Base-by-base conservation (phyloP, 2,329 filamentous ascomycete species). In the Colletotrichum lentis region DNA sequence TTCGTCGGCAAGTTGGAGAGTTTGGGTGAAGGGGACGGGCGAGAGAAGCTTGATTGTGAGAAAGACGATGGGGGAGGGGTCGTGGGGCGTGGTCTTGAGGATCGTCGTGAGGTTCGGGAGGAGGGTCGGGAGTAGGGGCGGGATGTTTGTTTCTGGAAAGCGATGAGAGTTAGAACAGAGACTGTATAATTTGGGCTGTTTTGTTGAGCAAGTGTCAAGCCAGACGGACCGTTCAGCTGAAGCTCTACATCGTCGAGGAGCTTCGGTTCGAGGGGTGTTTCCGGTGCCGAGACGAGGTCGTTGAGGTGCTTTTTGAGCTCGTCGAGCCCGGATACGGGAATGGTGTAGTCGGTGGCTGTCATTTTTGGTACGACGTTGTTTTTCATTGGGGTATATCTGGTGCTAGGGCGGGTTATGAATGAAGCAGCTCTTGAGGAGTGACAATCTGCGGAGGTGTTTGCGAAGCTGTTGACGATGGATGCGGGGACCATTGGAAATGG, bases 181-280 rank as follows among this genome's bases (percentile, higher is more conserved):
- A 43, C 6, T 35, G 16, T 31, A 3, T 5, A 7, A 24, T 14
- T 0, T 6, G 24, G 7, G 56, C 67, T 52, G 70, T 65, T 8
- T 65, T 20, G 18, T 39, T 31, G 4, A 65, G 47, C 22, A 47
- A 18, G 10, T 4, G 14, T 2, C 5, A 24, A 14, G 8, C 3
- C n/a, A 37, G 12, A 66, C 74, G 31, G 74, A 84, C 86, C 83
- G 49, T 81, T 88, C 18, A 90, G 78, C 73, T 89, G 86, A 4
- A 89, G 81, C 72, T 86, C 83, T 52, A 89, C 83, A 73, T 87
- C 78, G 73, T 89, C 87, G 67, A 90, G 85, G 2, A 89, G 78
- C 71, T 83, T 84, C 12, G 77, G 76, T 67, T 84, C 76, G 43
- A 86, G 77, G 0, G 78, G 74, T 1, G 80, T 74, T 0, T 77